These are phyloP conservation scores for Juglanconis sp. DNA, from an alignment of 2,329 filamentous ascomycete species.

Conservation along the genomic window DNA sequence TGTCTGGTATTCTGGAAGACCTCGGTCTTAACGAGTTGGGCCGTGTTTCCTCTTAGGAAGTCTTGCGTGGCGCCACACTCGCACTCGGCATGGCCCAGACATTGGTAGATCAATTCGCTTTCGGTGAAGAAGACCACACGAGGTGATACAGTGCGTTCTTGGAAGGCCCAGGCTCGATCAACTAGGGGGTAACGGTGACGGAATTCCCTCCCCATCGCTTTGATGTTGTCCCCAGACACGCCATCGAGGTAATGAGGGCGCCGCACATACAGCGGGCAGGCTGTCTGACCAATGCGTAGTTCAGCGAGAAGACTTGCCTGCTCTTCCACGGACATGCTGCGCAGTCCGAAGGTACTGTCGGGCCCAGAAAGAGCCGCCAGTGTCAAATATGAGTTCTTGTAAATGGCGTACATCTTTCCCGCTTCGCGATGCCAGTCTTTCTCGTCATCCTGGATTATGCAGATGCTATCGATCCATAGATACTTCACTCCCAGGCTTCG, in stretches of 20 bases:
- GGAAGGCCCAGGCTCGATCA: conserved; percentile 23
- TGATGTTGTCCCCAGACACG: neutral
- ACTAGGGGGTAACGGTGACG: conserved; percentile 6
- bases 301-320: neutral
- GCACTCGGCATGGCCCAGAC: neutral
- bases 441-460: conserved; percentile 24
- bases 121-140: conserved; percentile 20
- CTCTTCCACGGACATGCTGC: neutral
- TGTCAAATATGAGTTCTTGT: conserved; percentile 1
- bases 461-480: conserved; percentile 26
- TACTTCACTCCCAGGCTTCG: conserved; percentile 20
- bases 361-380: neutral
- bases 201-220: neutral
- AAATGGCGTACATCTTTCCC: conserved; percentile 20
- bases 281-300: neutral
- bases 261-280: neutral
- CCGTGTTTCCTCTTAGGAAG: neutral
- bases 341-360: neutral
- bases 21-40: neutral
- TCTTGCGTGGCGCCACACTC: neutral
- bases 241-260: neutral
- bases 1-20: neutral
- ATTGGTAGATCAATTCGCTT: neutral
- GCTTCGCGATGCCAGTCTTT: conserved; percentile 21
- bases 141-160: conserved; percentile 22